Evolutionary conservation across 192 early-diverging fungal genomes (phyloP).

Genomic region (Entomortierella chlamydospora): DNA sequence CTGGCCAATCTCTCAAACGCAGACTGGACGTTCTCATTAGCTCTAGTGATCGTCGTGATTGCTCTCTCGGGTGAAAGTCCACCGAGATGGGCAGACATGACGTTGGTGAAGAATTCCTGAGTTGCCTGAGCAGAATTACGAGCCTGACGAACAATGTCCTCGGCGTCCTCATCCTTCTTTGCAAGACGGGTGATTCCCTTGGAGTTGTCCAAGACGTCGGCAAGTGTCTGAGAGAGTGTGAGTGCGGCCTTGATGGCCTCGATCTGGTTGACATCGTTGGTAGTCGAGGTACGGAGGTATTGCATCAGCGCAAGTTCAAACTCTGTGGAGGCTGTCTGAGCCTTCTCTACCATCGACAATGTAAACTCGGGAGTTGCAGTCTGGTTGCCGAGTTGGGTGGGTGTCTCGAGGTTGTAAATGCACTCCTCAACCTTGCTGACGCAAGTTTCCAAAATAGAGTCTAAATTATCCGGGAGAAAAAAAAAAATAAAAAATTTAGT

Average conservation of each 20-base stretch:
- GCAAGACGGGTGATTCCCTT: slow-evolving; percentile 91
- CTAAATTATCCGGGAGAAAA: slow-evolving; percentile 51
- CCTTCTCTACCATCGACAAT: slow-evolving; percentile 91
- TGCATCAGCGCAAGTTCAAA: slow-evolving; percentile 58
- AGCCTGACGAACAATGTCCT: slow-evolving; percentile 79
- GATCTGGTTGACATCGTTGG: slow-evolving; percentile 74
- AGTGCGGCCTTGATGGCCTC: slow-evolving; percentile 85
- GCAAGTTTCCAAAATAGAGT: slow-evolving; percentile 89
- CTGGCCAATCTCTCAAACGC: slow-evolving; percentile 78
- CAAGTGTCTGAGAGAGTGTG: slow-evolving; percentile 82
- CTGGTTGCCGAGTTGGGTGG: slow-evolving; percentile 85
- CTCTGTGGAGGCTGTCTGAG: slow-evolving; percentile 72
- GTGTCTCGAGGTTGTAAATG: slow-evolving; percentile 86
- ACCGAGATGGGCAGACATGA: slow-evolving; percentile 82
- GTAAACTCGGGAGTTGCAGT: slow-evolving; percentile 93
- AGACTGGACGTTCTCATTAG: slow-evolving; percentile 81
- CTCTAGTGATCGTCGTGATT: slow-evolving; percentile 78
- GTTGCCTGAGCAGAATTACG: slow-evolving; percentile 72
- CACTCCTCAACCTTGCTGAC: slow-evolving; percentile 91
- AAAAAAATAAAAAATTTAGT: slow-evolving; percentile 2
- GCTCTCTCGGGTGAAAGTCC: slow-evolving; percentile 71
- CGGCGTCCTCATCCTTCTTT: slow-evolving; percentile 80
- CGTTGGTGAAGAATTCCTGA: slow-evolving; percentile 88
- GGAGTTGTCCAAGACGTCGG: slow-evolving; percentile 85
- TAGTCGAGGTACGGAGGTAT: slow-evolving; percentile 49